Base-by-base conservation (phyloP, 78 protist genomes). In the Dictyostelium citrinum region DNA sequence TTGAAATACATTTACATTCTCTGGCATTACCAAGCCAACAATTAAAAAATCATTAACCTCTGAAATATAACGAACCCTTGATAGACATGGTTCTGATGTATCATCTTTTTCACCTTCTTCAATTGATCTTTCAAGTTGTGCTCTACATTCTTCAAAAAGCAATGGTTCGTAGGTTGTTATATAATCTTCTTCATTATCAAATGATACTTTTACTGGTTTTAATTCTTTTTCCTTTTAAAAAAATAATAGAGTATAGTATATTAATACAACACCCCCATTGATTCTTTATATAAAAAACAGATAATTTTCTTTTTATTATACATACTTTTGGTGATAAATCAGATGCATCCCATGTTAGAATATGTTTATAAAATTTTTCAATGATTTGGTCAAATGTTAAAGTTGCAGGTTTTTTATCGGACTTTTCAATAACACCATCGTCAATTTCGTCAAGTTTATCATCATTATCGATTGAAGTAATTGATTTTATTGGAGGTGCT, bases 111-210 rank as follows among this genome's bases (percentile, higher is more conserved):
- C 80, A 61, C 83, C 93, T 33, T 88, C 93, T n/a, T 78, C 79
- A 46, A 88, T 88, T 29, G 93, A 45, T 88, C 93, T 76, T 67
- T 88, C 93, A 37, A 88, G 75, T 46, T 88, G 93, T 78, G 93
- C 93, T 88, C 93, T 88, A 78, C 93, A 88, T 78, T 88, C 93
- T 78, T 88, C 93, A 17, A 88, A 78, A 12, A 88, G n/a, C 80
- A 88, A 78, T 78, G 93, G 93, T 88, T 88, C 93, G 49, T 78
- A 88, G 43, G 93, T 88, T 10, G 71, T 22, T 10, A 78, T 67
- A 78, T 88, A 88, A 78, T 88, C 93, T 6, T 31, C 41, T 88
- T 58, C 75, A 68, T 78, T 84, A 35, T 39, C 14, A 88, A 88
- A 88, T 64, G 74, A 46, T 46, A 67, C 85, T 35, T 61, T 88